Base-by-base conservation (phyloP, 2,329 filamentous ascomycete genomes). In the Didymella sp. region DNA sequence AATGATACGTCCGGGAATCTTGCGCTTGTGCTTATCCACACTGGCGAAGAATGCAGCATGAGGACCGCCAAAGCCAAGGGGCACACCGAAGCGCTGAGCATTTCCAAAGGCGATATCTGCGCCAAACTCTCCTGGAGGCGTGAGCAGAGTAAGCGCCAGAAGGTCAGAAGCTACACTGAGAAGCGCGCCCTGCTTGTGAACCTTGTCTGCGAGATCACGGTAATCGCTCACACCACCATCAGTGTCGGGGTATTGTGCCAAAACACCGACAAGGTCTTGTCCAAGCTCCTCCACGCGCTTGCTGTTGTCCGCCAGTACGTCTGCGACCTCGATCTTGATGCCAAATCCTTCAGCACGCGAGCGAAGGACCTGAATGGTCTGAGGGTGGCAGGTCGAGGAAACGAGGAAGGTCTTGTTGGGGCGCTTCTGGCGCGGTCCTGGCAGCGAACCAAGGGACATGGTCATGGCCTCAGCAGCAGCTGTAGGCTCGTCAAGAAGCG, bases 401-500 rank as follows among this genome's bases (percentile, higher is more conserved):
- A 97, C 91, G 11, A 97, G 85, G 73, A 89, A 97, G 0, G 88
- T 89, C 82, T 93, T 96, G 64, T 87, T 88, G 22, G 84, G 78
- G 53, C 87, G 84, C 81, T 90, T 95, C 61, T 89, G 87, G 66
- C 90, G 87, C 3, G 89, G 84, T 4, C 83, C 70, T 0, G 93
- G 84, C 37, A 96, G 82, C 21, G 86, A 85, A 70, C 91, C 92
- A 77, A 96, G 79, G 0, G 92, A 94, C 76, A 98, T 84, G 13
- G 92, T 97, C 93, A 98, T 95, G 62, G 94, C 94, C 80, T 98
- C 94, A 25, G 93, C 91, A 13, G 92, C 94, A 12, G 94, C 94
- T 1, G 94, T 97, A 21, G 90, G 88, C 79, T 97, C 94, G 68
- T 97, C 94, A 38, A 97, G 81, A 45, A 97, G 83, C 41, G 92